Evolutionary conservation across 192 early-diverging fungal genomes (phyloP).

Genomic region (Entomortierella beljakovae): DNA sequence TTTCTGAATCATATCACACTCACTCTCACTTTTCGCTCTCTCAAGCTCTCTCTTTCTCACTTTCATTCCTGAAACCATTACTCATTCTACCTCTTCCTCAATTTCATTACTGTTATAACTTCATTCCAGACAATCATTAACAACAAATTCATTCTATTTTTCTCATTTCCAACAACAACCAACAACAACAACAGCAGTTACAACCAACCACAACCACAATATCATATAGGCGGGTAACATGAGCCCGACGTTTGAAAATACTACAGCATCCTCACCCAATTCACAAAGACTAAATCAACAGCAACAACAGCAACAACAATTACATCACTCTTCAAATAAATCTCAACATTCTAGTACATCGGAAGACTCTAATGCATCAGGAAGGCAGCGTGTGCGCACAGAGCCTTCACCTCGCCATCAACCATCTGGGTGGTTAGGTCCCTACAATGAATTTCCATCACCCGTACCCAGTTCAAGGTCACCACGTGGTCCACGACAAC

Average conservation of each 20-base stretch:
- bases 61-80: not conserved
- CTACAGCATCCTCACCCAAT: conserved; percentile 20
- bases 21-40: not conserved
- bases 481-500: conserved; percentile 22
- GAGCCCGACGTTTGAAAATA: conserved; percentile 9
- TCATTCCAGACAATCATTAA: no score
- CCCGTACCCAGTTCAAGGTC: conserved; percentile 15
- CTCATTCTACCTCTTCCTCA: not conserved
- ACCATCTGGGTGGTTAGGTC: conserved; percentile 46
- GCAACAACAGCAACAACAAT: conserved; percentile 1
- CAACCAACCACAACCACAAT: not conserved
- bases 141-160: not conserved
- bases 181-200: not conserved
- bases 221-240: not conserved
- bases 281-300: conserved; percentile 14
- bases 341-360: not conserved
- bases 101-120: not conserved
- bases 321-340: conserved; percentile 14
- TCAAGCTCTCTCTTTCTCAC: not conserved
- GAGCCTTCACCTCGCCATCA: conserved; percentile 44
- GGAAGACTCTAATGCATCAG: conserved; percentile 18
- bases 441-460: conserved; percentile 39
- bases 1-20: not conserved
- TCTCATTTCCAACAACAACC: not conserved
- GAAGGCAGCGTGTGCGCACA: conserved; percentile 36